A percentile compares a stretch with the other conserved stretches of the same genome.
Evolutionary conservation across 106 monocot species (phyloP).

Genomic region (Gastrodia elata): DNA sequence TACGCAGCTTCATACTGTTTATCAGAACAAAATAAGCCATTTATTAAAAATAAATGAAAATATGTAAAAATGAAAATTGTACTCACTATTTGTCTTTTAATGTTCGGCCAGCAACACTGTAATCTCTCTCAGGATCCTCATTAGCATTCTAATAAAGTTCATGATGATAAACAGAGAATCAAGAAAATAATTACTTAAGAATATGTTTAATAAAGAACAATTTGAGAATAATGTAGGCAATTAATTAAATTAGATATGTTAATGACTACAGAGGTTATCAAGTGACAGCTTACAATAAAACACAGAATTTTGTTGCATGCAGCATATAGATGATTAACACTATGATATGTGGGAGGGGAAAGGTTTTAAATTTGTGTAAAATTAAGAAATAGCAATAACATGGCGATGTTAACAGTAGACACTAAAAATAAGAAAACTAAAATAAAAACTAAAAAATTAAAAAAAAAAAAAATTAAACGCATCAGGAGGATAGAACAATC

Average conservation of each 20-base stretch:
- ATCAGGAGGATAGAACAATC: not conserved
- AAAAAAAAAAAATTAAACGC: not conserved
- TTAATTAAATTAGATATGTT: not conserved
- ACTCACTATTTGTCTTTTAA: constrained; percentile 90
- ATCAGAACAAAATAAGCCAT: constrained; percentile 9
- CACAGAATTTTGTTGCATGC: not conserved
- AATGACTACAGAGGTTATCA: not conserved
- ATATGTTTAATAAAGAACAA: not conserved
- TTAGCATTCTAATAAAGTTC: constrained; percentile 49
- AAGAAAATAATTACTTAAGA: not conserved
- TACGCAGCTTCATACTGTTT: constrained; percentile 71
- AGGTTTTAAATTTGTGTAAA: not conserved
- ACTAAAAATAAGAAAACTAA: not conserved
- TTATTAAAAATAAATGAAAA: constrained; percentile 5
- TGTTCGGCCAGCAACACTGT: constrained; percentile 79
- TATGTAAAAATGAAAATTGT: not conserved
- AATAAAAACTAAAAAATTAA: no score
- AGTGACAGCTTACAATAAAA: not conserved
- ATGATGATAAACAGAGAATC: constrained; percentile 4
- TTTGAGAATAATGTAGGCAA: not conserved
- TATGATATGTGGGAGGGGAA: not conserved
- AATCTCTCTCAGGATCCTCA: constrained; percentile 63
- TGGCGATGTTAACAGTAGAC: not conserved
- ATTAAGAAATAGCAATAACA: not conserved
- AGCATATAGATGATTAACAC: not conserved